A percentile compares a stretch with the other conserved stretches of the same genome.
phyloP scores from a whole-genome alignment of 306 rosid species.

The Citrullus mucosospermus region DNA sequence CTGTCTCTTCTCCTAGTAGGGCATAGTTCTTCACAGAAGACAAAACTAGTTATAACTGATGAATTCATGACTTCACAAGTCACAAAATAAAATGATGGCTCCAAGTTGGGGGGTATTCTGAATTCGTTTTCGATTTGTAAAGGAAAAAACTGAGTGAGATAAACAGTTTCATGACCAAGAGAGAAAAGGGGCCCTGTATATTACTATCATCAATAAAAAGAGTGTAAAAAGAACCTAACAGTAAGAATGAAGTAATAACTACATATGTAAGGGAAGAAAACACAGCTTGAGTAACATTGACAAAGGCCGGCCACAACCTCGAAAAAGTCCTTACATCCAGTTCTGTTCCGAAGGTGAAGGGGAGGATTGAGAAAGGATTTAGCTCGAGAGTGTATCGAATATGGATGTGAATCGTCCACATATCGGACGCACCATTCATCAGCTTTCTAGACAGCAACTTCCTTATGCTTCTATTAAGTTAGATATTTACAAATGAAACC shows the following conservation, averaged over 20 bases:
- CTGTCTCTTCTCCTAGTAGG: neutral
- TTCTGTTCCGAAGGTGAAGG: constrained; percentile 29
- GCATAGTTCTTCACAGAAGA: neutral
- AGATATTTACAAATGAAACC: constrained; percentile 91
- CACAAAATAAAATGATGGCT: constrained; percentile 1
- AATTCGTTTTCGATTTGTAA: neutral
- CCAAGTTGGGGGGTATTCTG: neutral
- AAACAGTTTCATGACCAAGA: neutral
- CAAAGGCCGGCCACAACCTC: constrained; percentile 45
- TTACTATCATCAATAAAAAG: neutral
- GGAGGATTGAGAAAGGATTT: constrained; percentile 35
- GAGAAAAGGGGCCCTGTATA: neutral
- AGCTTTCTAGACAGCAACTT: constrained; percentile 42
- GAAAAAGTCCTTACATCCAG: constrained; percentile 51
- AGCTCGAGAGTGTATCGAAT: constrained; percentile 31
- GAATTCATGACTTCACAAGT: neutral
- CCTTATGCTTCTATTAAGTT: constrained; percentile 46
- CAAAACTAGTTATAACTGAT: neutral
- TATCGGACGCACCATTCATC: constrained; percentile 29
- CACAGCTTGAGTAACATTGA: constrained; percentile 9
- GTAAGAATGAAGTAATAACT: constrained; percentile 7
- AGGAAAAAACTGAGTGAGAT: neutral
- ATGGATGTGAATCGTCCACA: constrained; percentile 28
- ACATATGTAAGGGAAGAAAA: neutral
- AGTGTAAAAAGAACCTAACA: constrained; percentile 1